Conservation (phyloP, 495 filamentous ascomycete species). For the Xylaria nigripes region DNA sequence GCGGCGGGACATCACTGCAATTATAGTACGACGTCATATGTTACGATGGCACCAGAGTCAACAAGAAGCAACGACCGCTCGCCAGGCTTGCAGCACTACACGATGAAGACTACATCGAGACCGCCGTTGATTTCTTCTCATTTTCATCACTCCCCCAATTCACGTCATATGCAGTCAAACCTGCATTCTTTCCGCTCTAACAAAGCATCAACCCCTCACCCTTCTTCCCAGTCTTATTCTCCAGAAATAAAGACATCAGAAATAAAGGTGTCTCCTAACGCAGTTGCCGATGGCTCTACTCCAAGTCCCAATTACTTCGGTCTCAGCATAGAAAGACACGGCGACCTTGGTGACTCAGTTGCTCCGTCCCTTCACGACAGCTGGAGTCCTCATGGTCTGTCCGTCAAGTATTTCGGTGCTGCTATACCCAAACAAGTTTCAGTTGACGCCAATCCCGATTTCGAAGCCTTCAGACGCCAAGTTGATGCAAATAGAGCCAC, state of each 20-base stretch:
- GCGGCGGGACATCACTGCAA: not conserved
- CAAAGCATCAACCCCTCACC: constrained; percentile 37
- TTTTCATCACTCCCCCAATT: constrained; percentile 26
- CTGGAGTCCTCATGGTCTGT: constrained; percentile 63
- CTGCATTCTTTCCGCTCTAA: constrained; percentile 31
- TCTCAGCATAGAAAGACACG: constrained; percentile 50
- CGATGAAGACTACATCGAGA: constrained; percentile 41
- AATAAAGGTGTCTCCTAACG: constrained; percentile 29
- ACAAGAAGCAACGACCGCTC: constrained; percentile 28
- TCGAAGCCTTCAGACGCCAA: constrained; percentile 65
- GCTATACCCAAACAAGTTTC: constrained; percentile 61
- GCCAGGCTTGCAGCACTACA: constrained; percentile 29
- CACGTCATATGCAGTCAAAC: constrained; percentile 33
- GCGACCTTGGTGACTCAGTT: constrained; percentile 52
- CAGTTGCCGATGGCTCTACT: constrained; percentile 31
- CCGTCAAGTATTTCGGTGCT: constrained; percentile 57
- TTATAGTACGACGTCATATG: constrained; percentile 22
- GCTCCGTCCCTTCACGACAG: constrained; percentile 50
- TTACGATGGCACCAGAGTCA: constrained; percentile 22
- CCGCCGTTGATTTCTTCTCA: constrained; percentile 29
- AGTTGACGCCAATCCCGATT: constrained; percentile 65
- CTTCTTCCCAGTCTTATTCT: constrained; percentile 37
- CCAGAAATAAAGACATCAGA: constrained; percentile 25
- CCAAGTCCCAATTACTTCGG: constrained; percentile 80
- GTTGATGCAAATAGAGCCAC: constrained; percentile 50